These are phyloP conservation scores for Phytophthora agathidicida DNA, from an alignment of 352 stramenopile genomes.

Conservation along the genomic window DNA sequence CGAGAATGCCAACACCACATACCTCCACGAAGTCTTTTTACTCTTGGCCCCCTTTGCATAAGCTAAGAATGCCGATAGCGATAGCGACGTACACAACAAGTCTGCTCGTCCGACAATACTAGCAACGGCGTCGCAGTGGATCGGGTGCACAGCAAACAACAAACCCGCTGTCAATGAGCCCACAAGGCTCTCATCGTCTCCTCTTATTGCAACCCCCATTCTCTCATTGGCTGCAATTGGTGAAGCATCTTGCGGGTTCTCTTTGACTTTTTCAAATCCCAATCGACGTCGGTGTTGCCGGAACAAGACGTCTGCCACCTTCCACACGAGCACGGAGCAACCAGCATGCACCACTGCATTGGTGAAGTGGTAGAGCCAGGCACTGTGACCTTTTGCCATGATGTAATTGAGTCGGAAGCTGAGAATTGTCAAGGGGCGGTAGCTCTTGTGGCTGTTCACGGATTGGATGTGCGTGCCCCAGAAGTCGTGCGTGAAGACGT, in stretches of 20 bases:
- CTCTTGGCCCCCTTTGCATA: constrained; percentile 45
- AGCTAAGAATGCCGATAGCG: constrained; percentile 61
- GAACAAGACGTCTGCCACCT: constrained; percentile 46
- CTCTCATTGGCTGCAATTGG: neutral
- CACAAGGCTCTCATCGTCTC: neutral
- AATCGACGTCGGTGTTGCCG: constrained; percentile 7
- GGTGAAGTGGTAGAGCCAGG: constrained; percentile 67
- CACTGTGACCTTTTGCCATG: constrained; percentile 51
- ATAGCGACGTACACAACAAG: constrained; percentile 81
- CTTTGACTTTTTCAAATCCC: neutral
- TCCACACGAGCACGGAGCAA: constrained; percentile 66
- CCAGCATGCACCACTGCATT: constrained; percentile 79
- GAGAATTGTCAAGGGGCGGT: constrained; percentile 80
- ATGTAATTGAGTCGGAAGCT: constrained; percentile 73
- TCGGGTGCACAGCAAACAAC: constrained; percentile 91
- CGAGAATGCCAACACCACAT: constrained; percentile 15
- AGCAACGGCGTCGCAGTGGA: constrained; percentile 91
- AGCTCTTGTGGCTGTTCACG: constrained; percentile 87
- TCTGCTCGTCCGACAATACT: constrained; percentile 92
- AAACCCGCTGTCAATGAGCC: constrained; percentile 51
- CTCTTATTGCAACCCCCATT: neutral
- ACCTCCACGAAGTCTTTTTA: constrained; percentile 23
- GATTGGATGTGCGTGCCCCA: constrained; percentile 79
- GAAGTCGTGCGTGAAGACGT: constrained; percentile 87
- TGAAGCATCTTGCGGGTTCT: constrained; percentile 26